Evolutionary conservation across 805 yeast species (phyloP), one percentile per base, ranked within the genome.

Genomic region (Candida ovalis): DNA sequence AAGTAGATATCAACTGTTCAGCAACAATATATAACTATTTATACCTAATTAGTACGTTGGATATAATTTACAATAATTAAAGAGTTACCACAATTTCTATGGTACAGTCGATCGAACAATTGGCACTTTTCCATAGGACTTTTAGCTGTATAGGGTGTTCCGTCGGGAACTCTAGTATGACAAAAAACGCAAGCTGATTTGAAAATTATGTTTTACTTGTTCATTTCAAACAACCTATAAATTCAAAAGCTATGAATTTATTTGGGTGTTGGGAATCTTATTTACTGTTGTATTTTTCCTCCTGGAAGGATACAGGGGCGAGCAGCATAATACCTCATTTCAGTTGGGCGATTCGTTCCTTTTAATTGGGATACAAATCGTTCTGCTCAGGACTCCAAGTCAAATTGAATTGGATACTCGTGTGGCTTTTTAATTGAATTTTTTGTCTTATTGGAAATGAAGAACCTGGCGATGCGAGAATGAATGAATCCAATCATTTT

Each of bases 331-430:
- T 52, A 57, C 60, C 51, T 50, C 35, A 43, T 33, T 50, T 33
- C 49, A 54, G 62, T 48, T 42, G 40, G 39, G 43, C 45, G 41
- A 17, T 25, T 30, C n/a, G n/a, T n/a, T 30, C 6, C 7, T 28
- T 12, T 22, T 21, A 27, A 33, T 19, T 36, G 7, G 24, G 17
- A 35, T 19, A 2, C 18, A 18, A n/a, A 32, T 13, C 44, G 51
- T 54, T 54, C 55, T 58, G 74, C 75, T 69, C 77, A 69, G 73
- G 77, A 74, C 58, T 73, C 76, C 76, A 41, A 36, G 12, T 21
- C 23, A 24, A 13, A 46, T 21, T 30, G 42, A 39, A 46, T 40
- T 48, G 76, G 77, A 74, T 71, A 73, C 78, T 73, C 77, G 70
- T 73, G 77, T 60, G 57, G 75, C 73, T 66, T 62, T 61, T 47